A percentile compares a stretch with the other conserved stretches of the same genome.
Evolutionary conservation across 305 asterid genomes (phyloP).

Genomic region (Ilex paraguariensis): DNA sequence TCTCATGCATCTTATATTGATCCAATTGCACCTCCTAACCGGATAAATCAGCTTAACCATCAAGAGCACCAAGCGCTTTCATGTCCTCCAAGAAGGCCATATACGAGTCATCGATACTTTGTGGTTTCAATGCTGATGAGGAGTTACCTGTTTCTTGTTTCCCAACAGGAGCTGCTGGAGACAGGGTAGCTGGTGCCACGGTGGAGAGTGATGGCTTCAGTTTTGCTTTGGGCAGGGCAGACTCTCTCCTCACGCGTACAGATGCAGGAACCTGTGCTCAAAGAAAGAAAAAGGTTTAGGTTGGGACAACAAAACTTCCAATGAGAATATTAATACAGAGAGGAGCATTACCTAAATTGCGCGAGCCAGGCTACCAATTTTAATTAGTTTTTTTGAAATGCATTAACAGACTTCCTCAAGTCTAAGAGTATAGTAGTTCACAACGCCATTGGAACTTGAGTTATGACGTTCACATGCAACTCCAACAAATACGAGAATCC

Average conservation of each 20-base stretch:
- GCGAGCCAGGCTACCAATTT: no score
- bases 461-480: no score
- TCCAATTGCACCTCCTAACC: no score
- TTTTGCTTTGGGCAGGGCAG: constrained; percentile 65
- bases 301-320: no score
- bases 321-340: no score
- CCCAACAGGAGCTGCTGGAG: constrained; percentile 36
- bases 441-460: no score
- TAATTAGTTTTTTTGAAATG: no score
- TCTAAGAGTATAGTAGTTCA: no score
- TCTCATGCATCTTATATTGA: no score
- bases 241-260: constrained; percentile 88
- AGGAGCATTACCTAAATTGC: no score
- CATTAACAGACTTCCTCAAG: no score
- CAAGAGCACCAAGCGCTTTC: constrained; percentile 96
- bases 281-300: constrained; percentile 4
- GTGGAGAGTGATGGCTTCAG: constrained; percentile 39
- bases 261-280: constrained; percentile 82
- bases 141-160: constrained; percentile 43
- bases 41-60: constrained; percentile 29
- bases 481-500: no score
- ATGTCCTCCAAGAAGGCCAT: constrained; percentile 94
- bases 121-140: constrained; percentile 55
- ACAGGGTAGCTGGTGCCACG: constrained; percentile 24
- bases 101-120: constrained; percentile 88